These are phyloP conservation scores for Panicum virgatum DNA, from an alignment of 202 grass and related monocot species.

Conservation along the genomic window DNA sequence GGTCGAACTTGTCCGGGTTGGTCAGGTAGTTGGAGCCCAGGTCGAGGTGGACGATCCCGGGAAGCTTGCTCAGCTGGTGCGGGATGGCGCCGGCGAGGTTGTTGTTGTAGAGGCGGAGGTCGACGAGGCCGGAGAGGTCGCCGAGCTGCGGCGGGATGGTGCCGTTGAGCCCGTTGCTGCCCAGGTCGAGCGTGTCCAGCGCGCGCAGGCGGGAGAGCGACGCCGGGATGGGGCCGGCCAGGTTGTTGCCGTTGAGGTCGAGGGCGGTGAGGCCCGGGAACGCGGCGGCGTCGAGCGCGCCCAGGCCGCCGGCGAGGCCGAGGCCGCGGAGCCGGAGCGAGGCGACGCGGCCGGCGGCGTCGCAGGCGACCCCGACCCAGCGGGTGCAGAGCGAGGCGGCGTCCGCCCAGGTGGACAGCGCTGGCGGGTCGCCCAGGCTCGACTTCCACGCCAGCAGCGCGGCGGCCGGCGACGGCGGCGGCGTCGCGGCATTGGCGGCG, in stretches of 20 bases:
- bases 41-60: conserved; percentile 52
- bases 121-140: conserved; percentile 53
- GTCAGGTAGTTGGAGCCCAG: conserved; percentile 58
- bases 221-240: conserved; percentile 49
- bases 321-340: conserved; percentile 36
- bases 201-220: conserved; percentile 43
- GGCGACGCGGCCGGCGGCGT: conserved; percentile 30
- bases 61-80: conserved; percentile 57
- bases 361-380: conserved; percentile 56
- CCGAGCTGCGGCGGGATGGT: conserved; percentile 70
- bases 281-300: conserved; percentile 39
- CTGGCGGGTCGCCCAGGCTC: conserved; percentile 29
- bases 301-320: conserved; percentile 43
- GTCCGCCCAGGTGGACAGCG: conserved; percentile 52
- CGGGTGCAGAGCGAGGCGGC: conserved; percentile 30
- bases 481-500: conserved; percentile 18
- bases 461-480: too few species aligned
- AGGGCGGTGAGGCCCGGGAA: conserved; percentile 45
- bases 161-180: conserved; percentile 50
- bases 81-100: conserved; percentile 53
- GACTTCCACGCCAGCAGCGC: conserved; percentile 71
- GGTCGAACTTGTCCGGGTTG: conserved; percentile 36
- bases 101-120: conserved; percentile 79
- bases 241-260: conserved; percentile 69
- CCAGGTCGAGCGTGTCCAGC: conserved; percentile 54